These are phyloP conservation scores for Talaromyces trachyspermus DNA, from an alignment of 495 filamentous ascomycete genomes.

Conservation along the genomic window DNA sequence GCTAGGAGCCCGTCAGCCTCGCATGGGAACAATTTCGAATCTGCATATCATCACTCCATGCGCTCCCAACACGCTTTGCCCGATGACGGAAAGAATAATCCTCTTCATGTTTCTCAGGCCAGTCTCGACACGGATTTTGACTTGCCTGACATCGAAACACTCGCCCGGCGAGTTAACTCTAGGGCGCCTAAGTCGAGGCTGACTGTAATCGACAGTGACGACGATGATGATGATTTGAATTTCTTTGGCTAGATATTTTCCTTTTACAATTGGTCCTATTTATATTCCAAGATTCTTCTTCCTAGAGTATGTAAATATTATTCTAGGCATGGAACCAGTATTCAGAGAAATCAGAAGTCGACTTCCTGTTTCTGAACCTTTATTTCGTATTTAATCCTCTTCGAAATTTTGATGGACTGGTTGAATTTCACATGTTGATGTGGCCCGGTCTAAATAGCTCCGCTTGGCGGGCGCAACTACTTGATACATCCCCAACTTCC, in stretches of 20 bases:
- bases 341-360: too few species aligned
- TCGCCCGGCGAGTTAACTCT: slow-evolving; percentile 11
- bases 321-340: too few species aligned
- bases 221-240: slow-evolving; percentile 19
- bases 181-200: slow-evolving; percentile 11
- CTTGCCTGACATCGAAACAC: slow-evolving; percentile 18
- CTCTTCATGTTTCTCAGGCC: slow-evolving; percentile 16
- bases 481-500: not conserved
- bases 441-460: too few species aligned
- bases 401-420: too few species aligned
- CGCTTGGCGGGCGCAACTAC: too few species aligned
- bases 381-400: too few species aligned
- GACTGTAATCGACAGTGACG: slow-evolving; percentile 23
- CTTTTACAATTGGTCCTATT: not conserved
- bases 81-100: slow-evolving; percentile 6
- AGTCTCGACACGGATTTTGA: slow-evolving; percentile 16
- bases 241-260: not conserved
- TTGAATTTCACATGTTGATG: too few species aligned
- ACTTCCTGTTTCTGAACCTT: too few species aligned
- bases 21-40: too few species aligned
- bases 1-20: too few species aligned
- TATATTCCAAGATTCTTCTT: too few species aligned
- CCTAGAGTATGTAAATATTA: slow-evolving; percentile 1
- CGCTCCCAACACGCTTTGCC: slow-evolving; percentile 2
- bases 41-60: too few species aligned